Base-by-base conservation (phyloP, 345 rosid genomes). In the Isatis tinctoria region DNA sequence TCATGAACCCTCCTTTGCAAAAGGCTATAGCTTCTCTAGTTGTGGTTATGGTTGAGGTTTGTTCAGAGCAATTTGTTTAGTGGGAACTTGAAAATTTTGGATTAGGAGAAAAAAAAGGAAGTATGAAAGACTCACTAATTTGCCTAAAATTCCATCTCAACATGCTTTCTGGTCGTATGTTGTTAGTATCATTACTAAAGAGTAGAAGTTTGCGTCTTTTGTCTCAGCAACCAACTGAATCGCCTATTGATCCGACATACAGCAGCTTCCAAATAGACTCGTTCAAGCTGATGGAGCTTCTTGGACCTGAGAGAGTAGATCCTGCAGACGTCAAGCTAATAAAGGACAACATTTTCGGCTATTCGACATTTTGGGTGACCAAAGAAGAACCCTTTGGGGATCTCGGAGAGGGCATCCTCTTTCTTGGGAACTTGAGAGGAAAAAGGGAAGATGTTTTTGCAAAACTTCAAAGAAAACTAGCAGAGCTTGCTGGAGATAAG, bases 361-460 rank as follows among this genome's bases (percentile, higher is more conserved):
- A 94, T 82, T 81, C 97, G 10, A 89, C 98, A 11, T 94, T 89
- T 49, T 94, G 98, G 98, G 95, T 94, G 22, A 91, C 95, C 11
- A 91, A 88, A 84, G 97, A 94, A 89, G 98, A 94, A 83, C 92
- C 91, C 22, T 94, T 91, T 81, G 98, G 98, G 37, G 96, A 91
- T 63, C 79, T 89, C 14, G 95, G 91, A 3, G 96, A 94, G 71
- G 98, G 98, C 76, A 81, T 82, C 52, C 93, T 94, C 49, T 91
- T 94, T 77, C 85, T 91, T 30, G 97, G 98, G 70, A 94, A 91
- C 78, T 84, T 94, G 68, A 87, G 98, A 82, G 95, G 85, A 16
- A 86, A 84, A 37, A 84, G 91, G 45, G 97, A 91, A 59, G 87
- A 89, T 76, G 93, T 94, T 68, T 94, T 89, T 75, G 79, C 88